Conservation (phyloP, 1,284 basidiomycete species). For the Rhodotorula sp. region DNA sequence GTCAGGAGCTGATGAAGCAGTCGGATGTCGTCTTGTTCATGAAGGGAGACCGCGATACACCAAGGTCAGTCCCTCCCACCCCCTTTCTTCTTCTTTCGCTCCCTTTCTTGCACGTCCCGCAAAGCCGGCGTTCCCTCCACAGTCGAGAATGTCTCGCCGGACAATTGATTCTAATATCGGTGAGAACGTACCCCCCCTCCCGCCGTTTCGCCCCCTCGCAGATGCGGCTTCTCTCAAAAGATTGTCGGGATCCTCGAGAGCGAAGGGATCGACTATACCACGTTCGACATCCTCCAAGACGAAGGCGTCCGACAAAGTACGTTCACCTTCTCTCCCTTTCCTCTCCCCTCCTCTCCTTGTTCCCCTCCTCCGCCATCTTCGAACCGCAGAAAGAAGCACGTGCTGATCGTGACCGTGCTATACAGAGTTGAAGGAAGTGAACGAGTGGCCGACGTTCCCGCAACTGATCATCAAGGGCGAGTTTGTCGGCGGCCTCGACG, state of each 20-base stretch:
- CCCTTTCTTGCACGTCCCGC: not conserved
- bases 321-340: slow-evolving; percentile 14
- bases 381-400: too few relatives aligned
- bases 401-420: too few relatives aligned
- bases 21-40: slow-evolving; percentile 84
- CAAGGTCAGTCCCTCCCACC: slow-evolving; percentile 56
- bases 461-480: slow-evolving; percentile 67
- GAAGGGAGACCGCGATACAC: slow-evolving; percentile 86
- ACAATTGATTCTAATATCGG: too few relatives aligned
- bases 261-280: slow-evolving; percentile 63
- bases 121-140: too few relatives aligned
- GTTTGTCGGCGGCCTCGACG: slow-evolving; percentile 64
- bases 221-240: slow-evolving; percentile 71
- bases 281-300: slow-evolving; percentile 71
- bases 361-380: too few relatives aligned
- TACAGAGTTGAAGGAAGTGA: slow-evolving; percentile 59
- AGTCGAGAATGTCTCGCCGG: too few relatives aligned
- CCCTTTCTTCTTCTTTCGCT: too few relatives aligned
- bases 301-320: slow-evolving; percentile 64
- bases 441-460: slow-evolving; percentile 68
- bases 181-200: too few relatives aligned
- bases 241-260: slow-evolving; percentile 64
- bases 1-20: slow-evolving; percentile 64
- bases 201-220: not conserved
- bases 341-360: not conserved